Evolutionary conservation across 345 rosid species (phyloP), one percentile per base, ranked within the genome.

Genomic region (Linum tenue): DNA sequence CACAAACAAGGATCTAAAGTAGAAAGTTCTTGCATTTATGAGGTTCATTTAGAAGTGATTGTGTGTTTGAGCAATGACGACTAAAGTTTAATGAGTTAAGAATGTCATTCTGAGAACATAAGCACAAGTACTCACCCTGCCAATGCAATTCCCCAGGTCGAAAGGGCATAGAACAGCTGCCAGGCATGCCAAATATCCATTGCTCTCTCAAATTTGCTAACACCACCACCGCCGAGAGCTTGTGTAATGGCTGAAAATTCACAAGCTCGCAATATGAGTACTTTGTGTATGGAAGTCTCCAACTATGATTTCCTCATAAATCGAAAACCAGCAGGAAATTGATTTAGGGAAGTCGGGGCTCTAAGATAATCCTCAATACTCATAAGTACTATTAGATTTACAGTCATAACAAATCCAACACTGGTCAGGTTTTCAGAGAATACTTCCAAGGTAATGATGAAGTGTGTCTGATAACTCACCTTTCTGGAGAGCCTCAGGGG

Each of bases 101-200:
- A 12, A 37, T 22, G 31, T 22, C 31, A 22, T 22, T 22, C 31
- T 22, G 31, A 22, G 31, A 22, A 22, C 31, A 22, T 22, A 0
- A 22, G 31, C 31, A 22, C 31, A 64, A 38, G 7, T 17, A 75
- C 81, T 67, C 69, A 92, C 99, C 99, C 97, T 60, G 82, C 81
- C 42, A 88, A 70, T 7, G 97, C 85, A 41, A 92, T 90, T 62
- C 97, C 98, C 97, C 92, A 90, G 2, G 96, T 88, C 53, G 95
- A 79, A 35, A 92, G 74, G 11, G 89, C 64, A 69, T 92, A 90
- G 73, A 90, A 88, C 83, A 88, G 67, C 72, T 74, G 81, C 44
- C 97, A 96, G 10, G 92, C 97, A 72, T 88, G 89, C 97, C 99
- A 92, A 71, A 90, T 83, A 76, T 71, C 77, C 31, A 92, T 70